These are phyloP conservation scores for Mariannaea sp. DNA, from an alignment of 2,329 filamentous ascomycete species.

Conservation along the genomic window DNA sequence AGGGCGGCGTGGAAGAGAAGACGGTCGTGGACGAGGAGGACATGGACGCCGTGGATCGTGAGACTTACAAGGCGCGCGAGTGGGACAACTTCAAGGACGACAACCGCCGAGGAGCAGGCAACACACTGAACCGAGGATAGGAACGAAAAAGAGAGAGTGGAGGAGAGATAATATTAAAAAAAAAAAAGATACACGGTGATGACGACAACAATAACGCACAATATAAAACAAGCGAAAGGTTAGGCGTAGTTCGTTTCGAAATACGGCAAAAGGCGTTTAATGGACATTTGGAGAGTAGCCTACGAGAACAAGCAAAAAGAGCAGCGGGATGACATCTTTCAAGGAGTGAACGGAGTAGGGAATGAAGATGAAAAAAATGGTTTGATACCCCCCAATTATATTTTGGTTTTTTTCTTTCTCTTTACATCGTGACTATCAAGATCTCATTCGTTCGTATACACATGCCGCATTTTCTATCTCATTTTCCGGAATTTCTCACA, in stretches of 20 bases:
- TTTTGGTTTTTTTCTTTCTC: neutral
- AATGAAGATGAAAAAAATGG: constrained; percentile 12
- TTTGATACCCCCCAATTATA: constrained; percentile 18
- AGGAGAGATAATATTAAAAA: no score
- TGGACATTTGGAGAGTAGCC: constrained; percentile 1
- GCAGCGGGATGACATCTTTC: no score
- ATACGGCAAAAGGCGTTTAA: constrained; percentile 7
- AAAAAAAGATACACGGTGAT: no score
- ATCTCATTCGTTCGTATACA: constrained; percentile 1
- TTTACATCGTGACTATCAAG: neutral
- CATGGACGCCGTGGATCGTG: constrained; percentile 81
- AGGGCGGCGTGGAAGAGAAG: constrained; percentile 80
- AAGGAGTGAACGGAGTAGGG: neutral
- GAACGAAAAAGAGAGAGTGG: neutral
- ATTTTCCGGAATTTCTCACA: neutral
- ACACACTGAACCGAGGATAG: constrained; percentile 78
- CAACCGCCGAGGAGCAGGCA: constrained; percentile 83
- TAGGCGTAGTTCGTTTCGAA: neutral
- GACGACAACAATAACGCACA: neutral
- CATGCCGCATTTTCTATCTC: no score
- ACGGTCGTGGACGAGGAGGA: constrained; percentile 88
- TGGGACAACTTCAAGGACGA: constrained; percentile 96
- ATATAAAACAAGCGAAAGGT: neutral
- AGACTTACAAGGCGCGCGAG: constrained; percentile 88
- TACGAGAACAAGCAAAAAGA: neutral